These are phyloP conservation scores for Phytophthora sp. DNA, from an alignment of 352 stramenopile species.

Conservation along the genomic window DNA sequence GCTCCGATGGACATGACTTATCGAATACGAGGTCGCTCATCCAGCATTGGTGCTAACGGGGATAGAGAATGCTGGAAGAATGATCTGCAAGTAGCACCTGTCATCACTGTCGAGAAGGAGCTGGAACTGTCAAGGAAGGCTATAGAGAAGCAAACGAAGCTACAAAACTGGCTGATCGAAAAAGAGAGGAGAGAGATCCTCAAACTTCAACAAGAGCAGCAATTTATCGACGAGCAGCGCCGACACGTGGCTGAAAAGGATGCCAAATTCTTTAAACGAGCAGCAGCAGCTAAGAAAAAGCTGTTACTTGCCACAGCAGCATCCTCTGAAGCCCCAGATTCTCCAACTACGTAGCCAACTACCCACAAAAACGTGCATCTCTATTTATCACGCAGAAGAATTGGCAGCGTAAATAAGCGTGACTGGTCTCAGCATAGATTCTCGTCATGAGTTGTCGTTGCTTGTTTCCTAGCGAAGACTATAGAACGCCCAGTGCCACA, in stretches of 20 bases:
- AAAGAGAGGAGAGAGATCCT: slow-evolving; percentile 88
- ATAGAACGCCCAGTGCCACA: slow-evolving; percentile 56
- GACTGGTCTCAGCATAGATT: not conserved
- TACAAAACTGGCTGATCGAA: slow-evolving; percentile 90
- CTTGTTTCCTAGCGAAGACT: slow-evolving; percentile 25
- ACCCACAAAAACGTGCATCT: slow-evolving; percentile 32
- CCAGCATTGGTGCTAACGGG: slow-evolving; percentile 28
- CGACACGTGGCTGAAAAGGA: slow-evolving; percentile 66
- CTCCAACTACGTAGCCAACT: slow-evolving; percentile 31
- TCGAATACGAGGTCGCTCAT: slow-evolving; percentile 61
- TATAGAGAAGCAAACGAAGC: slow-evolving; percentile 90
- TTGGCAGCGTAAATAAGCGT: slow-evolving; percentile 31
- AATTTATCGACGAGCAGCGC: slow-evolving; percentile 80
- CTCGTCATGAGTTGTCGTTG: slow-evolving; percentile 18
- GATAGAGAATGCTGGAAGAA: slow-evolving; percentile 56
- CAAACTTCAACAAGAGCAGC: slow-evolving; percentile 80
- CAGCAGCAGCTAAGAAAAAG: slow-evolving; percentile 76
- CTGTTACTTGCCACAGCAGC: slow-evolving; percentile 30
- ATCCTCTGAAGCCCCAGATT: slow-evolving; percentile 1
- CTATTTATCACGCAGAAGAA: slow-evolving; percentile 32
- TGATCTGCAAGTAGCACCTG: slow-evolving; percentile 38
- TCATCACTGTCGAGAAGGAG: slow-evolving; percentile 62
- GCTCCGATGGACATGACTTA: slow-evolving; percentile 60
- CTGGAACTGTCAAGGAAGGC: slow-evolving; percentile 75
- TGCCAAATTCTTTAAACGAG: slow-evolving; percentile 80